Percentiles rank a stretch among this genome's conserved stretches.
Conservation (phyloP, 768 basidiomycete species). For the Gyrodon lividus region DNA sequence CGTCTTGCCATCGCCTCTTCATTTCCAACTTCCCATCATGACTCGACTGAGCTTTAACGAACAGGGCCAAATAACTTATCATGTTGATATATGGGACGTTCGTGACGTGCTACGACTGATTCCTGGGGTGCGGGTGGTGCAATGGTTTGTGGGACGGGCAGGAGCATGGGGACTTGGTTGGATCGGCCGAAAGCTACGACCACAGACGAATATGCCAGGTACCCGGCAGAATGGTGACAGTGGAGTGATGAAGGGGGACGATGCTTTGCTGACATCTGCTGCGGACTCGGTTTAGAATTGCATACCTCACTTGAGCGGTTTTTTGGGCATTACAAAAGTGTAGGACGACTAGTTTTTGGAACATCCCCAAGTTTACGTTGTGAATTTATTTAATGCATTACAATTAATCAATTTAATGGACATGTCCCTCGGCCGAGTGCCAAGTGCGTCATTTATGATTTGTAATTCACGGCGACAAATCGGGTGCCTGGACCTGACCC, state of each 20-base stretch:
- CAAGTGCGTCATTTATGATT: no score
- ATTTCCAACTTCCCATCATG: slow-evolving; percentile 68
- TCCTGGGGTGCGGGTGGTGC: slow-evolving; percentile 63
- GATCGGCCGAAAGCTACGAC: slow-evolving; percentile 20
- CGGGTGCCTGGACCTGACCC: no score
- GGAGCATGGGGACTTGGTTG: slow-evolving; percentile 57
- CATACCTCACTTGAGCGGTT: background rate
- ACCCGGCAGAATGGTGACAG: background rate
- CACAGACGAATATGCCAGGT: slow-evolving; percentile 3
- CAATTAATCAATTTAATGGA: no score
- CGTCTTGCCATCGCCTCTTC: slow-evolving; percentile 66
- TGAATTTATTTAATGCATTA: no score
- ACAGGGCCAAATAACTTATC: slow-evolving; percentile 74
- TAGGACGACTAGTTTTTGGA: no score
- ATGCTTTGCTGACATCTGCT: slow-evolving; percentile 14
- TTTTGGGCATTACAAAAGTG: background rate
- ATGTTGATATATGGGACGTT: slow-evolving; percentile 81
- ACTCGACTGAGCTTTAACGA: slow-evolving; percentile 80
- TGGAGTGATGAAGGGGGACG: background rate
- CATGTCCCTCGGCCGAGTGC: no score
- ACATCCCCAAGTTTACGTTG: no score
- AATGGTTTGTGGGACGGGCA: slow-evolving; percentile 68
- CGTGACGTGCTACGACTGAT: slow-evolving; percentile 73
- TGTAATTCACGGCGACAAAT: no score
- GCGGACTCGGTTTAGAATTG: slow-evolving; percentile 14